These are phyloP conservation scores for Torulaspora microellipsoides DNA, from an alignment of 805 yeast genomes.

Conservation along the genomic window DNA sequence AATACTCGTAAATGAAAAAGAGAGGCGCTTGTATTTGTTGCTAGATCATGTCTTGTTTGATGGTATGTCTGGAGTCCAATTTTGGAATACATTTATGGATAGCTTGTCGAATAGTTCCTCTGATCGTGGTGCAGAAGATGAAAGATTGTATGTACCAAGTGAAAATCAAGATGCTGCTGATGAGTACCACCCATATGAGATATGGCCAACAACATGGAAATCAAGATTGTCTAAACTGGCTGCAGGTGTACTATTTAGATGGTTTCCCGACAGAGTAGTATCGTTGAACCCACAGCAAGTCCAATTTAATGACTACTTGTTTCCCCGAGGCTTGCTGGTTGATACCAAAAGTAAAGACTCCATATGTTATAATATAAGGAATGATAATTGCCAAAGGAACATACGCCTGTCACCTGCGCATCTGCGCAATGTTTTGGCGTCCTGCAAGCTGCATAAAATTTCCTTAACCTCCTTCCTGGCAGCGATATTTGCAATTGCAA, in stretches of 20 bases:
- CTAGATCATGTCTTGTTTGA: conserved; percentile 29
- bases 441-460: conserved; percentile 21
- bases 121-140: neutral
- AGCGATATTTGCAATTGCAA: conserved; percentile 13
- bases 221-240: conserved; percentile 14
- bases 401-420: conserved; percentile 12
- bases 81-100: conserved; percentile 19
- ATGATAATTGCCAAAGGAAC: conserved; percentile 20
- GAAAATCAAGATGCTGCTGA: neutral
- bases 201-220: conserved; percentile 21
- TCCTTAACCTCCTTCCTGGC: conserved; percentile 25
- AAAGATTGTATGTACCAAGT: conserved; percentile 1
- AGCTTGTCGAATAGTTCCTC: conserved; percentile 4
- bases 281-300: conserved; percentile 10
- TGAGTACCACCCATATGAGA: conserved; percentile 19
- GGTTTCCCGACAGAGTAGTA: conserved; percentile 14
- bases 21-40: conserved; percentile 17
- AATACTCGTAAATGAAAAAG: conserved; percentile 16
- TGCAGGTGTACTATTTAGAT: conserved; percentile 9
- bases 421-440: conserved; percentile 11
- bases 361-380: conserved; percentile 13
- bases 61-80: conserved; percentile 25
- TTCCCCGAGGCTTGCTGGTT: conserved; percentile 13
- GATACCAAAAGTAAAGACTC: neutral
- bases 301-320: conserved; percentile 19